Conservation (phyloP, 2,329 filamentous ascomycete species). For the Colletotrichum melonis region DNA sequence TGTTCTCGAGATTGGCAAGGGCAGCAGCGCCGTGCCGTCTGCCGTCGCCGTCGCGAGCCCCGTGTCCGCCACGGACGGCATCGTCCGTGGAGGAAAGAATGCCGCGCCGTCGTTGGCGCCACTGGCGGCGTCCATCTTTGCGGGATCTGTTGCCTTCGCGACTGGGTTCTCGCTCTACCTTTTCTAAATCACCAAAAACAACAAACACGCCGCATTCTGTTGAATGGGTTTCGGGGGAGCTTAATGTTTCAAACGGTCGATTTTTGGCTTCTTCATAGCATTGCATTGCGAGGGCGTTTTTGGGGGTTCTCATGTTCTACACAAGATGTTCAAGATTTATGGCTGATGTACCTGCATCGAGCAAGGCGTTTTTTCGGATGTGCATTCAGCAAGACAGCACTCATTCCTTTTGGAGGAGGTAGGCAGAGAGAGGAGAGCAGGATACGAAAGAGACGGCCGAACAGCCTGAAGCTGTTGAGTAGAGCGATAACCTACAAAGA, state of each 20-base stretch:
- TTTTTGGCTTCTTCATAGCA: not conserved
- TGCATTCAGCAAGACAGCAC: constrained; percentile 14
- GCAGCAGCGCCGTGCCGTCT: constrained; percentile 62
- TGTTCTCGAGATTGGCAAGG: constrained; percentile 66
- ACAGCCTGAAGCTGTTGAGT: not conserved
- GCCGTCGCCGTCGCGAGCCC: constrained; percentile 62
- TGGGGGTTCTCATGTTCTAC: not conserved
- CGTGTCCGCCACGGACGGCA: constrained; percentile 60
- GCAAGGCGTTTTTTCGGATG: constrained; percentile 30
- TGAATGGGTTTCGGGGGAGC: not conserved
- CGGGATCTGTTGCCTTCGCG: constrained; percentile 8
- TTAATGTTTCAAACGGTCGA: not conserved
- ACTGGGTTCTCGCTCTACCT: constrained; percentile 12
- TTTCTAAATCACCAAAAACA: not conserved
- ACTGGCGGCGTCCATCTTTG: constrained; percentile 20
- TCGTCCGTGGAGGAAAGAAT: constrained; percentile 39
- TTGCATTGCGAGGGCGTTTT: constrained; percentile 33
- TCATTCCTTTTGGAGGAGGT: constrained; percentile 8
- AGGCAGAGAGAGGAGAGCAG: not conserved
- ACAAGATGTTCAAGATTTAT: not conserved
- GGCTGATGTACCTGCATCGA: constrained; percentile 15
- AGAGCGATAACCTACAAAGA: not conserved
- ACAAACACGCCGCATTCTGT: not conserved
- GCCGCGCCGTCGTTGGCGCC: constrained; percentile 24
- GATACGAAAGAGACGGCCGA: not conserved